A percentile compares a stretch with the other conserved stretches of the same genome.
Evolutionary conservation across 1,284 basidiomycete genomes (phyloP).

Genomic region (Microbotryum violaceum): DNA sequence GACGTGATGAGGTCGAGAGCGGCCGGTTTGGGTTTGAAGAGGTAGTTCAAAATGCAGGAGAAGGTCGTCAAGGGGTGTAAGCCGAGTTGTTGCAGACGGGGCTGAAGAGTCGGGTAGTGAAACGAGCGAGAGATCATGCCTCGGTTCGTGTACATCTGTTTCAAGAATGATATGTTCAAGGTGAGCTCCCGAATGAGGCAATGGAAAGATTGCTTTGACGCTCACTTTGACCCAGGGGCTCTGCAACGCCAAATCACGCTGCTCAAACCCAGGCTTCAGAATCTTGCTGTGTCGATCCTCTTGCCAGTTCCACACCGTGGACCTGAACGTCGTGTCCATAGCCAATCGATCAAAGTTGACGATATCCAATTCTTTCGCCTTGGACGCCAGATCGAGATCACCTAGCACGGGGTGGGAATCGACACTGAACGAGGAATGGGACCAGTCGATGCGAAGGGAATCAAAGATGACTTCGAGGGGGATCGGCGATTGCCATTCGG

Average conservation of each 20-base stretch:
- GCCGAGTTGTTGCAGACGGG: slow-evolving; percentile 11
- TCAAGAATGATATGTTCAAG: no score
- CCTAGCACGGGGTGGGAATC: slow-evolving; percentile 13
- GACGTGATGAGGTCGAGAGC: slow-evolving; percentile 21
- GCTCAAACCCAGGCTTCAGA: slow-evolving; percentile 17
- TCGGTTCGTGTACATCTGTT: slow-evolving; percentile 24
- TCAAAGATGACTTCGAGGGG: slow-evolving; percentile 27
- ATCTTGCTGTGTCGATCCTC: background rate
- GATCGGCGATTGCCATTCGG: slow-evolving; percentile 24
- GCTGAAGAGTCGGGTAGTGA: slow-evolving; percentile 21
- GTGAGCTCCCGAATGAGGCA: background rate
- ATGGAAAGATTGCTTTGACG: no score
- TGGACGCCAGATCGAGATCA: slow-evolving; percentile 1
- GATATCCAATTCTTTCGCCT: slow-evolving; percentile 17
- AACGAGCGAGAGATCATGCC: slow-evolving; percentile 25
- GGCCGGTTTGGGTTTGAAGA: slow-evolving; percentile 22
- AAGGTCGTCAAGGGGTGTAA: slow-evolving; percentile 16
- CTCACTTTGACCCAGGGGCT: slow-evolving; percentile 23
- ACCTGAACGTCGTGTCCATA: slow-evolving; percentile 21
- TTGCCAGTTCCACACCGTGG: slow-evolving; percentile 16
- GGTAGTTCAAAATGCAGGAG: slow-evolving; percentile 24
- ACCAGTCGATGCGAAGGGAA: slow-evolving; percentile 21
- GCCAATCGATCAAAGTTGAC: slow-evolving; percentile 22
- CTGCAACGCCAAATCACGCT: slow-evolving; percentile 15
- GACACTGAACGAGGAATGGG: slow-evolving; percentile 15